Conservation (phyloP, 1,284 basidiomycete genomes). For the Trichosporon coremiiforme region DNA sequence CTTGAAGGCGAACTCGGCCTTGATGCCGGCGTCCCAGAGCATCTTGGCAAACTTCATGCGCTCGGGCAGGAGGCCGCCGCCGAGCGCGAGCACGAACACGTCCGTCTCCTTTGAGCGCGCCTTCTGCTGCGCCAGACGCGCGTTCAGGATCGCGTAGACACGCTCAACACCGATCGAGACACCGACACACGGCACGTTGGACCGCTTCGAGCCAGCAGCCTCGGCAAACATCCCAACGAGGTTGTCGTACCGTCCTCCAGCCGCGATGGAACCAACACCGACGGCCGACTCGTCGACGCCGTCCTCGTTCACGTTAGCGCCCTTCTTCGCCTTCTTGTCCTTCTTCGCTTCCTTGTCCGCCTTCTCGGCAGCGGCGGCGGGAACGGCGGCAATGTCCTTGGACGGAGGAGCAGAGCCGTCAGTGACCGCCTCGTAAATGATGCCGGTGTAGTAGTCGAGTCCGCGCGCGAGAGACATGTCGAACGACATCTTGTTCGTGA, state of each 20-base stretch:
- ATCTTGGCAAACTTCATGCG: conserved; percentile 79
- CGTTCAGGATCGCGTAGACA: conserved; percentile 92
- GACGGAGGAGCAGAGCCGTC: conserved; percentile 89
- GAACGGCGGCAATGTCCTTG: conserved; percentile 61
- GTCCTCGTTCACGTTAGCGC: conserved; percentile 63
- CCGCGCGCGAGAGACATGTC: conserved; percentile 95
- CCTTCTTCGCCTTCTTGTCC: conserved; percentile 59
- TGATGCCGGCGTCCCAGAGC: conserved; percentile 84
- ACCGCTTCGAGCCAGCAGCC: conserved; percentile 65
- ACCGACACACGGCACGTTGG: conserved; percentile 83
- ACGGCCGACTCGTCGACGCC: conserved; percentile 90
- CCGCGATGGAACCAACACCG: conserved; percentile 96
- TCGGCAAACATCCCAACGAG: conserved; percentile 93
- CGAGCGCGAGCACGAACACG: conserved; percentile 90
- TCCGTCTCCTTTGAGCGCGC: conserved; percentile 85
- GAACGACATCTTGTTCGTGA: conserved; percentile 86
- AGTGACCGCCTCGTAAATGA: conserved; percentile 96
- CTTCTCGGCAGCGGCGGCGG: conserved; percentile 42
- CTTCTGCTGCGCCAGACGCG: conserved; percentile 70
- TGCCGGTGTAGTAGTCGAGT: conserved; percentile 97
- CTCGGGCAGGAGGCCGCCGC: conserved; percentile 78
- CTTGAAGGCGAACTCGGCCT: conserved; percentile 94
- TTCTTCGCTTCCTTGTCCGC: conserved; percentile 43
- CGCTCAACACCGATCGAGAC: conserved; percentile 92
- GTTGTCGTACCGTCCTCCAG: conserved; percentile 94